These are phyloP conservation scores for Rosellinia necatrix DNA, from an alignment of 2,329 filamentous ascomycete species.

Conservation along the genomic window DNA sequence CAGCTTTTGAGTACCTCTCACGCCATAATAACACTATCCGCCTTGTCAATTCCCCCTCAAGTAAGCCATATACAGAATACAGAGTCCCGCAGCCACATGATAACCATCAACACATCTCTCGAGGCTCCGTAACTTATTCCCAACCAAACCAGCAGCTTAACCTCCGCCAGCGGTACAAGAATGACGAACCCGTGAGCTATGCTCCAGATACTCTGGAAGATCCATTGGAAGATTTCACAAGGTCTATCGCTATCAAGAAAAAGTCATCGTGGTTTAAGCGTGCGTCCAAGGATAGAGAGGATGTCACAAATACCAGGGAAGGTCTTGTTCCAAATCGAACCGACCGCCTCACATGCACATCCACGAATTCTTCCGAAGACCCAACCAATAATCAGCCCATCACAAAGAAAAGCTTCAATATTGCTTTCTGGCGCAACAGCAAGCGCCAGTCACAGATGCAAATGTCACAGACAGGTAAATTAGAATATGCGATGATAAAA, in stretches of 20 bases:
- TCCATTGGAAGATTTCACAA: conserved; percentile 28
- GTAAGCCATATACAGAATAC: conserved; percentile 37
- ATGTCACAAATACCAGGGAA: conserved; percentile 23
- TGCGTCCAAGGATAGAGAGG: conserved; percentile 46
- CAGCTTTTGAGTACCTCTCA: conserved; percentile 51
- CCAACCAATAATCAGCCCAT: conserved; percentile 20
- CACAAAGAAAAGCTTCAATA: conserved; percentile 57
- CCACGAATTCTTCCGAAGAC: conserved; percentile 32
- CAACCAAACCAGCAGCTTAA: conserved; percentile 24
- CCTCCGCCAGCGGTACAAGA: conserved; percentile 38
- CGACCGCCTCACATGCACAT: conserved; percentile 29
- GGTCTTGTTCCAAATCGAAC: conserved; percentile 23
- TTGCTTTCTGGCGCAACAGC: conserved; percentile 60
- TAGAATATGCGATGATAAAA: background rate
- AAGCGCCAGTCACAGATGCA: conserved; percentile 49
- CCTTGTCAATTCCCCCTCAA: conserved; percentile 56
- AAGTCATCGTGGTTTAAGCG: conserved; percentile 59
- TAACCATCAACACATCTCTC: conserved; percentile 45
- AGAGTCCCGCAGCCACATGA: conserved; percentile 47
- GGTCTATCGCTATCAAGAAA: conserved; percentile 46
- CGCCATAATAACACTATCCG: conserved; percentile 58
- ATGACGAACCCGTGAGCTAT: conserved; percentile 26
- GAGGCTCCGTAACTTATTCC: conserved; percentile 23
- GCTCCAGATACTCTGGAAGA: conserved; percentile 27
- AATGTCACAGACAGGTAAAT: conserved; percentile 50